phyloP scores from a whole-genome alignment of 129 eudicot genomes.

The Saposhnikovia divaricata region DNA sequence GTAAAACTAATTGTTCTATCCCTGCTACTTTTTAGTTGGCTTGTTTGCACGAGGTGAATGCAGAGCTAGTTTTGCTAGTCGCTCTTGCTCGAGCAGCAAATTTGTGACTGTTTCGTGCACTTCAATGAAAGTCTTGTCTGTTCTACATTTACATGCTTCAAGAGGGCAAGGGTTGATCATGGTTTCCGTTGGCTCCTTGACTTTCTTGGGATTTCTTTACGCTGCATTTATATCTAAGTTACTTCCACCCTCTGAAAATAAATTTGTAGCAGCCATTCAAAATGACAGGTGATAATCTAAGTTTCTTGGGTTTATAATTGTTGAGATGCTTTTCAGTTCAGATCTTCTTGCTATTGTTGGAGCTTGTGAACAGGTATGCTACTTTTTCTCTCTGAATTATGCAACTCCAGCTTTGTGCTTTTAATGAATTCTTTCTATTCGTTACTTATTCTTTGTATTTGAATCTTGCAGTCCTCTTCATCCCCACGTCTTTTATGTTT shows the following conservation, averaged over 20 bases:
- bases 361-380: too few relatives aligned
- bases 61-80: background rate
- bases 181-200: slow-evolving; percentile 35
- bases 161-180: slow-evolving; percentile 30
- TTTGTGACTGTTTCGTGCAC: background rate
- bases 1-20: background rate
- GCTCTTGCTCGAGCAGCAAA: background rate
- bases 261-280: slow-evolving; percentile 44
- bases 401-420: too few relatives aligned
- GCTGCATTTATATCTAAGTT: slow-evolving; percentile 67
- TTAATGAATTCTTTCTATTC: too few relatives aligned
- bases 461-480: too few relatives aligned
- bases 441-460: too few relatives aligned
- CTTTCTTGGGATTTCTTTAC: slow-evolving; percentile 42
- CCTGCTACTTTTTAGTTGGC: background rate
- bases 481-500: too few relatives aligned
- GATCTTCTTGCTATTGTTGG: too few relatives aligned
- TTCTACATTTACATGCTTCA: background rate
- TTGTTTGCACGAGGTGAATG: background rate
- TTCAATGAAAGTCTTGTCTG: background rate
- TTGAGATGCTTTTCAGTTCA: too few relatives aligned
- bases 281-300: slow-evolving; percentile 39
- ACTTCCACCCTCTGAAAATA: slow-evolving; percentile 44
- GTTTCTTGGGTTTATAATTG: too few relatives aligned
- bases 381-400: too few relatives aligned